Conservation (phyloP, 345 rosid genomes). For the Eutrema japonicum region DNA sequence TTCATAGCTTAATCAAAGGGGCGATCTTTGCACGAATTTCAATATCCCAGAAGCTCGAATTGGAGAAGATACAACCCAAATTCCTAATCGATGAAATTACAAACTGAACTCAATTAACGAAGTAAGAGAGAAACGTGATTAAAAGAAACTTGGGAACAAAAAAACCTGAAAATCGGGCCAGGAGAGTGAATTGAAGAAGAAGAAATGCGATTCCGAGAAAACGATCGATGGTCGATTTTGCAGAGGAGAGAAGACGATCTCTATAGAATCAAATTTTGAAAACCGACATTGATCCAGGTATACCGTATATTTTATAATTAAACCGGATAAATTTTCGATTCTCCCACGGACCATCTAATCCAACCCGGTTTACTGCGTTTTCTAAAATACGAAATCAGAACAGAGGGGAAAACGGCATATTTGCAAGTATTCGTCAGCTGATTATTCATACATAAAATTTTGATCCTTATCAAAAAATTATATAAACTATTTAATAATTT, state of each 20-base stretch:
- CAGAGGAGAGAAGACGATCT: constrained; percentile 53
- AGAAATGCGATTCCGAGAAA: constrained; percentile 63
- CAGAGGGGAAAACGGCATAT: too few species aligned
- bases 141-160: background rate
- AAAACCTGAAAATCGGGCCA: background rate
- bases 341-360: too few species aligned
- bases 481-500: too few species aligned
- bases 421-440: too few species aligned
- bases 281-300: background rate
- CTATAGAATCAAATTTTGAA: background rate
- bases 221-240: constrained; percentile 46
- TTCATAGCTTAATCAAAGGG: too few species aligned
- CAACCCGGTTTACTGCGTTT: too few species aligned
- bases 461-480: too few species aligned
- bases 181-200: constrained; percentile 7
- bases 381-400: too few species aligned
- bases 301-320: too few species aligned
- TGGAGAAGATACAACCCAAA: background rate
- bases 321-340: background rate
- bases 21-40: too few species aligned
- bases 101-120: background rate
- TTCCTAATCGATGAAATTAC: background rate
- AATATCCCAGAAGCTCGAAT: background rate
- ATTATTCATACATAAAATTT: too few species aligned
- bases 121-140: background rate